These are phyloP conservation scores for Xylaria bambusicola DNA, from an alignment of 495 filamentous ascomycete genomes.

Conservation along the genomic window DNA sequence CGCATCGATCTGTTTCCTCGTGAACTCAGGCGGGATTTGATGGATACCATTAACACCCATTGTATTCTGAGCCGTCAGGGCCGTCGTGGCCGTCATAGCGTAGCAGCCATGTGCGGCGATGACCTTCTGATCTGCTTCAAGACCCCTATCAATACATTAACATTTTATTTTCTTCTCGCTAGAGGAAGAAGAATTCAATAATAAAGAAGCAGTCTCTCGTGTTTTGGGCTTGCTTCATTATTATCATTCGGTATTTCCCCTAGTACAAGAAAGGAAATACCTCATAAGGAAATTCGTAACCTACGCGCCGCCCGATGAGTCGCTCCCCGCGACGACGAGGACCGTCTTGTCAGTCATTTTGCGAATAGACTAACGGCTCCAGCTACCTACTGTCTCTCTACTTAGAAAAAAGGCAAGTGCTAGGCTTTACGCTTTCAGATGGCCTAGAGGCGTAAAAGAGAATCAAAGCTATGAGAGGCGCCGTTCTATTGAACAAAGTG, in stretches of 20 bases:
- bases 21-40: constrained; percentile 72
- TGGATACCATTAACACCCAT: constrained; percentile 81
- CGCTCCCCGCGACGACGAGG: constrained; percentile 81
- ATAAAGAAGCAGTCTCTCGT: too few species aligned
- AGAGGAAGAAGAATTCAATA: neutral
- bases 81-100: constrained; percentile 95
- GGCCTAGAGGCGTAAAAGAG: neutral
- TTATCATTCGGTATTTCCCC: too few species aligned
- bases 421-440: neutral
- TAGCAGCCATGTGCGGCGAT: constrained; percentile 90
- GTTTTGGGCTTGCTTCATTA: too few species aligned
- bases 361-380: neutral
- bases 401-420: neutral
- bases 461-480: neutral
- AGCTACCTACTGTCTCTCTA: neutral
- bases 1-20: constrained; percentile 81
- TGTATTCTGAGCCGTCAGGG: constrained; percentile 94
- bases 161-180: neutral
- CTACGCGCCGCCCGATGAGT: constrained; percentile 86
- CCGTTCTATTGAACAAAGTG: constrained; percentile 3
- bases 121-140: constrained; percentile 96
- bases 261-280: neutral
- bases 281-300: constrained; percentile 31
- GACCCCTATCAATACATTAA: constrained; percentile 58
- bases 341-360: constrained; percentile 53